These are phyloP conservation scores for Starmerella asiatica DNA, from an alignment of 805 yeast species.

Conservation along the genomic window DNA sequence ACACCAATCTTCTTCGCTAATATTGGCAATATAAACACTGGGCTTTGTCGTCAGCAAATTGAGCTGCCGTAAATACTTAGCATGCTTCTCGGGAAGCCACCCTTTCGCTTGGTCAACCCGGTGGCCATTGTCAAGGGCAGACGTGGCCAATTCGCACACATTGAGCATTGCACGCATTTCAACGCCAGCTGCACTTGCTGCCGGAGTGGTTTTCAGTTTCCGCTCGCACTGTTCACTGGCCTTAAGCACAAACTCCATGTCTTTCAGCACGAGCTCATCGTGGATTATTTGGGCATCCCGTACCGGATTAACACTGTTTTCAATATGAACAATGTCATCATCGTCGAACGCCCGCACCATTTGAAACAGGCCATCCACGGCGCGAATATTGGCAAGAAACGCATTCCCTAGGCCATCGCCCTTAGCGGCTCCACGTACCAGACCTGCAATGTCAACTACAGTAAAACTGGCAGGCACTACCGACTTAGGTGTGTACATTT, in stretches of 20 bases:
- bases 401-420: conserved; percentile 70
- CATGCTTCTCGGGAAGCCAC: conserved; percentile 41
- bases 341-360: conserved; percentile 53
- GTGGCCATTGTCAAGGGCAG: conserved; percentile 48
- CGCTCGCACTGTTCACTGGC: conserved; percentile 39
- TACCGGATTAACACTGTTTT: conserved; percentile 48
- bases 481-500: conserved; percentile 37
- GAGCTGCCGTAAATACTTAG: conserved; percentile 39
- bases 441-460: conserved; percentile 57
- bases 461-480: conserved; percentile 44
- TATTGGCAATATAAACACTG: conserved; percentile 62
- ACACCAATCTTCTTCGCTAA: conserved; percentile 55
- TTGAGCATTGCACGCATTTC: conserved; percentile 33
- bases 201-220: conserved; percentile 25
- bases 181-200: conserved; percentile 23
- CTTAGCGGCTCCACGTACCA: conserved; percentile 47
- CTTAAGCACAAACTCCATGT: conserved; percentile 49
- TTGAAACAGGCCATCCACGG: conserved; percentile 60
- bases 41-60: conserved; percentile 80
- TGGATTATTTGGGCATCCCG: conserved; percentile 50
- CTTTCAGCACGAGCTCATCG: conserved; percentile 53
- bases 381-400: conserved; percentile 52
- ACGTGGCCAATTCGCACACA: conserved; percentile 28
- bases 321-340: conserved; percentile 54
- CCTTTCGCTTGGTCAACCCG: conserved; percentile 37